phyloP scores from a whole-genome alignment of 2,329 filamentous ascomycete genomes.

The Raffaelea albimanens region DNA sequence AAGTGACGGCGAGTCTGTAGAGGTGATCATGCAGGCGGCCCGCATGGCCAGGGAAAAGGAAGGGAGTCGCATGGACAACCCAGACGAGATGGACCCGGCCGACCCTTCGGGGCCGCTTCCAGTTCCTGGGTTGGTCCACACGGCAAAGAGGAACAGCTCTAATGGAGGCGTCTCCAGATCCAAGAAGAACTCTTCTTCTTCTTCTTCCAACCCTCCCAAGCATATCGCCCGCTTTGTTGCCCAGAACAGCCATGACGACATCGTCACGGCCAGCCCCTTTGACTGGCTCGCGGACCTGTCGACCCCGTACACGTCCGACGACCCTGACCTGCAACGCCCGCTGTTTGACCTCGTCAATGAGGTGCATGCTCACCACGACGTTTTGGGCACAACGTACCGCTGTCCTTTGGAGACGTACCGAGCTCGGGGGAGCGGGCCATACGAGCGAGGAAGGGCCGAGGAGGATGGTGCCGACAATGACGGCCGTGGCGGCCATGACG shows the following conservation, averaged over 20 bases:
- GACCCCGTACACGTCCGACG: conserved; percentile 37
- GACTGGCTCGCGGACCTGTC: conserved; percentile 47
- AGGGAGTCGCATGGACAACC: no score
- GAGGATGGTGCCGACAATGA: neutral
- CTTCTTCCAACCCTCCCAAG: no score
- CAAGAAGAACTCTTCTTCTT: no score
- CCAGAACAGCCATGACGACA: no score
- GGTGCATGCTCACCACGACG: conserved; percentile 31
- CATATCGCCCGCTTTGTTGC: no score
- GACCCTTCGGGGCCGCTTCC: neutral
- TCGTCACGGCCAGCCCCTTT: conserved; percentile 33
- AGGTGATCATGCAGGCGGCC: neutral
- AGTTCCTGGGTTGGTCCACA: neutral
- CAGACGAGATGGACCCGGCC: neutral
- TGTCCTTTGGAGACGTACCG: conserved; percentile 31
- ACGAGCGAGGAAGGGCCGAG: conserved; percentile 12
- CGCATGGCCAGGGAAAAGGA: neutral
- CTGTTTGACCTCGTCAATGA: conserved; percentile 37
- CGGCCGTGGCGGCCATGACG: neutral
- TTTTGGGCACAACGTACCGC: conserved; percentile 29
- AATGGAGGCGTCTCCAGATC: no score
- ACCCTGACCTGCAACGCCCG: conserved; percentile 35
- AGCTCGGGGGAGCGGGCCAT: conserved; percentile 15
- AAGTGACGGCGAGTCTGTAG: conserved; percentile 9
- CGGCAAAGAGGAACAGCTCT: neutral